phyloP scores from a whole-genome alignment of 768 basidiomycete species.

The Lactarius psammicola region DNA sequence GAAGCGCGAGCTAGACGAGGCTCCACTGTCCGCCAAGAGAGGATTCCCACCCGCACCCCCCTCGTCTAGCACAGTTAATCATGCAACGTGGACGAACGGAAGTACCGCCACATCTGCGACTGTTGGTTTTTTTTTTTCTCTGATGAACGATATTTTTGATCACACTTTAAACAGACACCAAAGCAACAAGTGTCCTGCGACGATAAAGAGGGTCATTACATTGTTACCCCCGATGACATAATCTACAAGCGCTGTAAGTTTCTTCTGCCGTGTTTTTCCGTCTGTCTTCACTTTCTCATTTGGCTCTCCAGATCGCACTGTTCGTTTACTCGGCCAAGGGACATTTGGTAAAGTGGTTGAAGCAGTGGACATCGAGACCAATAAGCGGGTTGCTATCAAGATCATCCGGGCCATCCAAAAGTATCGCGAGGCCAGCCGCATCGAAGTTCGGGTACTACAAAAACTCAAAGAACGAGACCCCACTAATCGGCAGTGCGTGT shows the following conservation, averaged over 20 bases:
- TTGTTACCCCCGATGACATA: constrained; percentile 87
- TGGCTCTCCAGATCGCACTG: constrained; percentile 75
- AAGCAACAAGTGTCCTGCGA: constrained; percentile 77
- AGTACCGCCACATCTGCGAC: constrained; percentile 65
- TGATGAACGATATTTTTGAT: constrained; percentile 34
- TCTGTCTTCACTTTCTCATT: constrained; percentile 12
- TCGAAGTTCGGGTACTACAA: constrained; percentile 93
- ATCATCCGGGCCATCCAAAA: constrained; percentile 98
- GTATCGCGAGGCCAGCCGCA: constrained; percentile 98
- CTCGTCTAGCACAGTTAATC: constrained; percentile 47
- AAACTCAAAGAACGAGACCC: constrained; percentile 89
- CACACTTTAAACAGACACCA: constrained; percentile 48
- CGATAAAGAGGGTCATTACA: constrained; percentile 99
- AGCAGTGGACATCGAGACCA: constrained; percentile 75
- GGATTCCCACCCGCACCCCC: constrained; percentile 49
- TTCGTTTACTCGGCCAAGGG: constrained; percentile 89
- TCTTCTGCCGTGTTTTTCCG: neutral
- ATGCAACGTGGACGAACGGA: constrained; percentile 67
- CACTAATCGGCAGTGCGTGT: constrained; percentile 75
- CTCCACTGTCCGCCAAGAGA: constrained; percentile 69
- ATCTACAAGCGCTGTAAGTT: constrained; percentile 80
- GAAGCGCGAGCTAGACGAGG: constrained; percentile 74
- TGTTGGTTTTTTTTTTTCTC: constrained; percentile 45
- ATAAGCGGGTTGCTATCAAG: constrained; percentile 90
- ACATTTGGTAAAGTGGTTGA: constrained; percentile 99